phyloP scores from a whole-genome alignment of 768 basidiomycete species.

The Filobasidium floriforme region DNA sequence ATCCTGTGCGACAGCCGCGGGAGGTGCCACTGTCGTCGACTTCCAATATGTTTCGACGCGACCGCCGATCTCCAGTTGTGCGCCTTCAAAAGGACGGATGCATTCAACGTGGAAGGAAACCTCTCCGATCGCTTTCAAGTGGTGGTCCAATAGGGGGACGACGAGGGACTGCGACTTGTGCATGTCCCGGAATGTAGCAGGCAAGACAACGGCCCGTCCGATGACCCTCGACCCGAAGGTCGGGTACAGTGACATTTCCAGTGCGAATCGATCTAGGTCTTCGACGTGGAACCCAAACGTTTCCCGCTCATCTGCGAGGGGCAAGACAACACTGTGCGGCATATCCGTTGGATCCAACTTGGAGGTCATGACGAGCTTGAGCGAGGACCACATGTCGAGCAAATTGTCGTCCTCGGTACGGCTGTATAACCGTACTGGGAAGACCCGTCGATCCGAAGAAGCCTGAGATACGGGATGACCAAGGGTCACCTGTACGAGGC shows the following conservation, averaged over 20 bases:
- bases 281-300: conserved; percentile 80
- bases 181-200: conserved; percentile 60
- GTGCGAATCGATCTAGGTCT: conserved; percentile 60
- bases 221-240: conserved; percentile 96
- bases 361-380: conserved; percentile 93
- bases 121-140: conserved; percentile 89
- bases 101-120: conserved; percentile 81
- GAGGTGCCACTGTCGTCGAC: conserved; percentile 54
- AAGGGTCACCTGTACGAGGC: conserved; percentile 76
- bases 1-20: conserved; percentile 34
- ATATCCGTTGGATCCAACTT: conserved; percentile 73
- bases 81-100: conserved; percentile 80
- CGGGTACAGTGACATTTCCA: conserved; percentile 93
- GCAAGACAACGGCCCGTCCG: conserved; percentile 79
- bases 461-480: conserved; percentile 56
- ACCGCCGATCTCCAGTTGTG: conserved; percentile 87
- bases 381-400: conserved; percentile 54
- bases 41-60: conserved; percentile 99
- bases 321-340: conserved; percentile 82
- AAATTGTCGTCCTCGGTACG: conserved; percentile 41
- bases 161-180: conserved; percentile 43
- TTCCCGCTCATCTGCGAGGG: conserved; percentile 61
- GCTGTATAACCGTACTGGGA: conserved; percentile 52
- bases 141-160: conserved; percentile 77
- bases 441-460: conserved; percentile 38